Base-by-base conservation (phyloP, 371 early-diverging fungal genomes). In the Apophysomyces sp. region DNA sequence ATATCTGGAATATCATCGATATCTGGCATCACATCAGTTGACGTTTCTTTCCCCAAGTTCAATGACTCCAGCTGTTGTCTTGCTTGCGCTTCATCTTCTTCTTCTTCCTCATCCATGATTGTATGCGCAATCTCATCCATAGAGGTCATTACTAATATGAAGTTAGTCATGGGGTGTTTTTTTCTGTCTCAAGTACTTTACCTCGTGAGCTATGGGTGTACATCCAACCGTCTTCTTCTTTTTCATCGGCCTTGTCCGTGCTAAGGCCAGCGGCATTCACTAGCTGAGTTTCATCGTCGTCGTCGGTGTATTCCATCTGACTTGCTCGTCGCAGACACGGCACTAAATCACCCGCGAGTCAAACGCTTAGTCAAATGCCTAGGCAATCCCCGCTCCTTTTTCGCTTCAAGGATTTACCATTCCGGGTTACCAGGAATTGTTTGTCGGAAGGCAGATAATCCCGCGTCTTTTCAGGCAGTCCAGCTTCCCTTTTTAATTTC, bases 1-100 rank as follows among this genome's bases (percentile, higher is more conserved):
- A 98, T 92, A 72, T 96, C 97, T 2, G 95, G 96, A 57, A 98
- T 95, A 37, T 95, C 96, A 55, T 94, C 93, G 13, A 91, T 77
- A 65, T 85, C 86, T 13, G 86, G 88, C 29, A 87, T 89, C 21
- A 85, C 84, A 11, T 81, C 84, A 7, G 68, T 77, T 41, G 66
- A 40, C 52, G 41, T 24, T 28, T 58, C 40, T 36, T 58, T 58
- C 30, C 61, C 62, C 57, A 69, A 18, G 21, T 69, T 58, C 16
- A 78, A 29, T n/a, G 62, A 63, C 15, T 67, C 72, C 51, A 78
- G 51, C 2, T 65, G 69, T 51, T 61, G 65, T 58, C 55, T 70
- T 31, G 67, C 62, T 56, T 65, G 57, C 34, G 65, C 72, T n/a
- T 73, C 71, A 36, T 76, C 79, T 32, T 84, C 80, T 67, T 83